Base-by-base conservation (phyloP, 345 rosid genomes). In the Alliaria petiolata region DNA sequence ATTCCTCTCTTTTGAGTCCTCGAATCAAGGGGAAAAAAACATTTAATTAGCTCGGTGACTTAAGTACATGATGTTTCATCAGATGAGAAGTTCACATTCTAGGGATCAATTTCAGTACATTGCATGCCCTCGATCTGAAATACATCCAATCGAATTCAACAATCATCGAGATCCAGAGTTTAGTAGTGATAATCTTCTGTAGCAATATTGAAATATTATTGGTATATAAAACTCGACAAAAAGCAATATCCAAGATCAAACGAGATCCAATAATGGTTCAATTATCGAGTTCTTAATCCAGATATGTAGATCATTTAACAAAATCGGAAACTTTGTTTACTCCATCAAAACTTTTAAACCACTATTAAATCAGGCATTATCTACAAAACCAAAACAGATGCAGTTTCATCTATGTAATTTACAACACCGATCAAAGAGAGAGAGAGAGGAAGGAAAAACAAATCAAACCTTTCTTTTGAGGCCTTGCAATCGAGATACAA, bases 401-500 rank as follows among this genome's bases (percentile, higher is more conserved):
- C 33, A 51, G 45, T 52, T 28, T 49, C 36, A 0, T 52, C 4
- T 26, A 53, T 10, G 51, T 19, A 51, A 64, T 64, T 47, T 0
- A 43, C 0, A 1, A 12, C 16, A 31, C 15, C 36, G 73, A 57
- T 45, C 57, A 70, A 0, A 54, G 71, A 66, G 15, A 33, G 36
- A 54, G 71, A 66, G 15, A 33, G 36, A 31, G 34, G 7, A 6
- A 31, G 8, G 26, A 17, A 19, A 1, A 30, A 53, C 3, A 69
- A 42, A 55, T 6, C 11, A 11, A 69, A 89, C 99, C 96, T 92
- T 95, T 68, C 97, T 75, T 81, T 95, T 95, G 59, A 95, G 92
- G 22, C 99, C 99, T 70, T 91, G 99, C 75, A 95, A 83, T 76
- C 96, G 87, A 68, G 95, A 91, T 1, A 91, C 99, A 17, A 91